Evolutionary conservation across 2,329 filamentous ascomycete genomes (phyloP), one percentile per base, ranked within the genome.

Genomic region (Clonostachys rhizophaga): DNA sequence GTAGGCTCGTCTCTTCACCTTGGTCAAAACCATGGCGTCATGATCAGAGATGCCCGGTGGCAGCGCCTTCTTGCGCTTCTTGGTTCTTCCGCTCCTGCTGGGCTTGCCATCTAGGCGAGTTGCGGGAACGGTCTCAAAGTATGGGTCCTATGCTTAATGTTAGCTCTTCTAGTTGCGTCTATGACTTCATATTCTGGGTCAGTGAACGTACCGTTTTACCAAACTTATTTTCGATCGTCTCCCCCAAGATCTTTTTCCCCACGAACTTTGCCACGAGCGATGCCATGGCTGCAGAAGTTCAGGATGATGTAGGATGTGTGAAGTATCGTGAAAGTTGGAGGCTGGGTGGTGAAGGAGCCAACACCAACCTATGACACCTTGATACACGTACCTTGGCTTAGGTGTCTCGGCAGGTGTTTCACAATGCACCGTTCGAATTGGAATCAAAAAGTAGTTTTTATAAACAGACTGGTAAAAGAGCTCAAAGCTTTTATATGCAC

Each of bases 1-100:
- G 68, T 96, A 95, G 34, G 94, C 91, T 49, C 87, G 79, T 57
- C 86, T 81, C 66, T 95, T 92, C 56, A 95, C 89, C 57, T 86
- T 87, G 56, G 87, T 95, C 53, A 97, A 82, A 55, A 96, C 76
- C 52, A 86, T 78, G 59, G 78, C 84, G 67, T 99, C 94, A 57
- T 95, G 81, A 30, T 85, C 72, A 16, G 91, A 92, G 45, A 97
- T 81, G 47, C 92, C 92, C 24, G 82, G 80, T 0, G 91, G 91
- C 35, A 91, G 73, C 18, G 89, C 87, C 69, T 95, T 95, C 71
- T 87, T 89, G 62, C 86, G 81, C 67, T 88, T 95, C 74, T 90
- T 92, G 48, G 78, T 75, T 64, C 91, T 95, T 58, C 81, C 83
- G 4, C 65, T 36, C 17, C 44, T 49, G 39, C 30, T 78, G 24